Base-by-base conservation (phyloP, 2,329 filamentous ascomycete species). In the Ploettnerulaceae sp. region DNA sequence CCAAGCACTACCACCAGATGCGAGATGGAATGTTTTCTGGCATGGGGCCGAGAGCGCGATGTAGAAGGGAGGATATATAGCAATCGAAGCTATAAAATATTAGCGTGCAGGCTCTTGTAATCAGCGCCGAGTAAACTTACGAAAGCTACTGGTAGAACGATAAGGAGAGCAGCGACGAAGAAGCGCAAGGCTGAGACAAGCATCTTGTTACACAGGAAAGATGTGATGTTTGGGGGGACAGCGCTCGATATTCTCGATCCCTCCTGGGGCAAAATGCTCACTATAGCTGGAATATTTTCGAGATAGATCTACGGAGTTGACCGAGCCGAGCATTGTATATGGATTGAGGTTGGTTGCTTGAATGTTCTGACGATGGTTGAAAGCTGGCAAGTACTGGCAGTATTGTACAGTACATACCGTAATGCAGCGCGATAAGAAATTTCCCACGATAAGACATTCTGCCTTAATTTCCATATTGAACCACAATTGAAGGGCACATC, bases 1-100 rank as follows among this genome's bases (percentile, higher is more conserved):
- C 93, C 93, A 18, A 97, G 83, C 20, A 97, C 82, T 53, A 95
- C 77, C 24, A 95, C 72, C 44, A 89, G 71, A 65, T 90, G 81
- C 5, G 73, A 71, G 20, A 70, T 63, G n/a, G 53, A 42, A 18
- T 44, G 44, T 25, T 49, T 38, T 29, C 42, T n/a, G 17, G 14
- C 42, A 3, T 47, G 48, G 17, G 48, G 24, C 5, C 17, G 42
- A 4, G n/a, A 24, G 5, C 38, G 48, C n/a, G 51, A 31, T 7
- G 45, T 36, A 8, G 53, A 53, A 9, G 58, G 56, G 26, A 61
- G 52, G 24, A 65, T 55, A 37, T 61, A 62, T 11, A 61, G 51
- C 14, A 60, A 42, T 39, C 63, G 54, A 45, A 64, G 53, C 64
- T 64, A 45, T 21, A 26, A 12, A n/a, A 31, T 18, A 14, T 46